Conservation (phyloP, 176 grass and related monocot species). For the Elymus sibiricus region DNA sequence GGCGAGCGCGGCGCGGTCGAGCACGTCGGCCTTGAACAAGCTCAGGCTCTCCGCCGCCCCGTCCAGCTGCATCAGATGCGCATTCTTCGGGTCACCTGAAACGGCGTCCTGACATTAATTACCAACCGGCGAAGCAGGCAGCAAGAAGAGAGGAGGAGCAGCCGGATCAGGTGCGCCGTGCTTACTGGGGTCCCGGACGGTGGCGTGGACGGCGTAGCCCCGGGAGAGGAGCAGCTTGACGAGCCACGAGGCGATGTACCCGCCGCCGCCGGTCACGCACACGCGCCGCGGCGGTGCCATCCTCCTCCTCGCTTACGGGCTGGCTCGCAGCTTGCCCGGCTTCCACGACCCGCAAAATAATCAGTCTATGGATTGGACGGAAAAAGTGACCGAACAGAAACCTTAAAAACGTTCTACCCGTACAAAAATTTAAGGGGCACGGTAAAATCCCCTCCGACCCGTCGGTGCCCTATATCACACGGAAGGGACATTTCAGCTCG, state of each 20-base stretch:
- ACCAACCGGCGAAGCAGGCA: not conserved
- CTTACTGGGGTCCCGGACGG: constrained; percentile 36
- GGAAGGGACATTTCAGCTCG: no score
- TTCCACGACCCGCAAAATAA: no score
- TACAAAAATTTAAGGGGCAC: no score
- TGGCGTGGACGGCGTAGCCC: constrained; percentile 60
- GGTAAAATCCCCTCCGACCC: no score
- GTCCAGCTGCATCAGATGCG: constrained; percentile 33
- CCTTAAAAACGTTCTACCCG: no score
- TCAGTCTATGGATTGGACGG: no score
- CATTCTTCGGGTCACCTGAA: constrained; percentile 28
- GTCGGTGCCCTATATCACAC: no score
- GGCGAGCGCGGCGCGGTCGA: constrained; percentile 24
- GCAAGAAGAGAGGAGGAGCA: no score
- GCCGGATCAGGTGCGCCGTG: not conserved
- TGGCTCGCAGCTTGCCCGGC: no score
- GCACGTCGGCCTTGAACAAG: constrained; percentile 51
- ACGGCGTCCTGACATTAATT: not conserved
- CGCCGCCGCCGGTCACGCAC: constrained; percentile 62
- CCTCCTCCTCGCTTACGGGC: not conserved
- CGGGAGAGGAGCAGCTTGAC: constrained; percentile 60
- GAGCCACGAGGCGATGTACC: constrained; percentile 55
- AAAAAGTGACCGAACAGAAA: no score
- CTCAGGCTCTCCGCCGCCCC: constrained; percentile 26
- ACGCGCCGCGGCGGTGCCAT: not conserved